phyloP scores from a whole-genome alignment of 352 stramenopile species.

The Pythium angustatum region DNA sequence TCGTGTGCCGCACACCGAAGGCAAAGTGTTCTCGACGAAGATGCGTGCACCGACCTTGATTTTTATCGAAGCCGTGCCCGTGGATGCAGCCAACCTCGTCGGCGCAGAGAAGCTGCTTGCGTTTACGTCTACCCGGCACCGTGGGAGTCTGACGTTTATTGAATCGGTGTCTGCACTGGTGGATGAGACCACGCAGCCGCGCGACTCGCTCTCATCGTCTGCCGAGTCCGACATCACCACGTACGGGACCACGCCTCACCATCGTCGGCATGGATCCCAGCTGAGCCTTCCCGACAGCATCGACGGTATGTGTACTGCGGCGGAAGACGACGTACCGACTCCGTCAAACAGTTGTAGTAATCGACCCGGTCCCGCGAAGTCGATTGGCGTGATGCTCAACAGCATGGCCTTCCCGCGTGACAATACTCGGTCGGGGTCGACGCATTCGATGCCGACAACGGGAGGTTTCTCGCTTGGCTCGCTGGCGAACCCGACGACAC shows the following conservation, averaged over 20 bases:
- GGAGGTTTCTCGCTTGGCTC: constrained; percentile 17
- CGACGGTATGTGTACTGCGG: constrained; percentile 15
- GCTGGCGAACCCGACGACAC: constrained; percentile 7
- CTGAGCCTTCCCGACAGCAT: constrained; percentile 27
- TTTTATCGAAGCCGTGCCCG: constrained; percentile 69
- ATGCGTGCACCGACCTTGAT: constrained; percentile 79
- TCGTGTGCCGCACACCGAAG: constrained; percentile 68
- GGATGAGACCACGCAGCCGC: constrained; percentile 29
- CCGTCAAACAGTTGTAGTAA: constrained; percentile 1
- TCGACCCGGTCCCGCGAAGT: constrained; percentile 10
- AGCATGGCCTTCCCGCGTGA: constrained; percentile 34
- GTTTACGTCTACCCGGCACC: constrained; percentile 53
- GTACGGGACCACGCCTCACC: constrained; percentile 20
- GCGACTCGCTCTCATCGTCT: constrained; percentile 37
- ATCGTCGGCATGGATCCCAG: constrained; percentile 30
- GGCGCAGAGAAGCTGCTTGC: constrained; percentile 43
- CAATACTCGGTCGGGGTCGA: constrained; percentile 15
- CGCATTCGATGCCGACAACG: constrained; percentile 22
- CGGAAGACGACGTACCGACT: constrained; percentile 22
- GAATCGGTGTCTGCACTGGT: constrained; percentile 43
- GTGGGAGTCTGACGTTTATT: constrained; percentile 65
- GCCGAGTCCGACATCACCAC: constrained; percentile 23
- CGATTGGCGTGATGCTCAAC: constrained; percentile 8
- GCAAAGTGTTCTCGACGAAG: constrained; percentile 86
- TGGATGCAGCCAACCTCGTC: constrained; percentile 42